A percentile compares a stretch with the other conserved stretches of the same genome.
Evolutionary conservation across 192 early-diverging fungal species (phyloP).

Genomic region (Dissophora ornata): DNA sequence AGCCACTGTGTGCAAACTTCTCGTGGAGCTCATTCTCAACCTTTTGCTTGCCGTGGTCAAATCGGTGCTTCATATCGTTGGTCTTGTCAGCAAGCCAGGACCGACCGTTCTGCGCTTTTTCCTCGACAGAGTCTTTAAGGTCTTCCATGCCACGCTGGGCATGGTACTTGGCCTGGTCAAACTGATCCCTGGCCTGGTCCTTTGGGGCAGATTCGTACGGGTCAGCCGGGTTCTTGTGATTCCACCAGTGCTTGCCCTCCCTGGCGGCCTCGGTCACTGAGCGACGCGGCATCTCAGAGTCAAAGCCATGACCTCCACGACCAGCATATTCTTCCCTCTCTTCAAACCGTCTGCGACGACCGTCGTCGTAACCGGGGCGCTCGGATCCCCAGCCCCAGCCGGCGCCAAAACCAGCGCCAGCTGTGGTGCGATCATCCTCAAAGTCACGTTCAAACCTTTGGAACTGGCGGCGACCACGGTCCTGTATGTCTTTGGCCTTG

Average conservation of each 20-base stretch:
- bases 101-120: conserved; percentile 8
- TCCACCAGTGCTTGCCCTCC: conserved; percentile 44
- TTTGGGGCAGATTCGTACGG: conserved; percentile 13
- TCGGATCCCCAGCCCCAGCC: conserved; percentile 10
- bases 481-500: conserved; percentile 15
- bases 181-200: conserved; percentile 15
- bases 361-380: conserved; percentile 4
- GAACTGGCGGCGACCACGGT: conserved; percentile 23
- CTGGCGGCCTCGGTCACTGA: conserved; percentile 43
- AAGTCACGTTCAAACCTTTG: conserved; percentile 21
- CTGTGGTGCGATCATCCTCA: conserved; percentile 10
- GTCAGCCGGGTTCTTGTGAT: conserved; percentile 24
- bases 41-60: conserved; percentile 19
- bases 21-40: conserved; percentile 7
- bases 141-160: conserved; percentile 8
- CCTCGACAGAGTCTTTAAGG: conserved; percentile 25
- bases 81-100: conserved; percentile 23
- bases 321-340: conserved; percentile 21
- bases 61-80: conserved; percentile 14
- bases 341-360: conserved; percentile 13
- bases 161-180: conserved; percentile 16
- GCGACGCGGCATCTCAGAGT: conserved; percentile 21
- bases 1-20: conserved; percentile 15
- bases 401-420: not conserved
- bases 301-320: not conserved